phyloP scores from a whole-genome alignment of 331 rosid genomes.

The Pyrus hybrid region DNA sequence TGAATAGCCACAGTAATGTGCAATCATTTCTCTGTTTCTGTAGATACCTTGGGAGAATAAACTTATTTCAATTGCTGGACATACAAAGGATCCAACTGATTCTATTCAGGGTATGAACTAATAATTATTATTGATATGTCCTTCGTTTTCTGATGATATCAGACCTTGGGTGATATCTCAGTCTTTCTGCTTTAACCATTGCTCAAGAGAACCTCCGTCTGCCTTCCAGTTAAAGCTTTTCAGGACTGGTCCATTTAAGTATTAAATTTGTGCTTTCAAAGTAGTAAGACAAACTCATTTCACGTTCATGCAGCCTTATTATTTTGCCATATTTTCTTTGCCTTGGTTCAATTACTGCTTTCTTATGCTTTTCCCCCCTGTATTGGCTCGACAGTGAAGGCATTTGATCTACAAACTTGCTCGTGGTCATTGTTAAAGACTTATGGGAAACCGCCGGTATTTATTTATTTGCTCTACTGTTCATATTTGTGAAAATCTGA shows the following conservation, averaged over 20 bases:
- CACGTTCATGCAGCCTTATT: no score
- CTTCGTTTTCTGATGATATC: not conserved
- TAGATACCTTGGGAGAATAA: slow-evolving; percentile 84
- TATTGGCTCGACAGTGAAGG: slow-evolving; percentile 50
- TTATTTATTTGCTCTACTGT: slow-evolving; percentile 7
- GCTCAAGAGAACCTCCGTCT: not conserved
- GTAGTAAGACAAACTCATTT: not conserved
- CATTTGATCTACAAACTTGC: slow-evolving; percentile 58
- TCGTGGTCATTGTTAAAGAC: slow-evolving; percentile 78
- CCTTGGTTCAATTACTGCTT: not conserved
- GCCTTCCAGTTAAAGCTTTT: not conserved
- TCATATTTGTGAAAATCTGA: not conserved
- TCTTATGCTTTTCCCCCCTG: slow-evolving; percentile 7
- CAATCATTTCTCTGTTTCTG: slow-evolving; percentile 12
- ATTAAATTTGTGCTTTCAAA: not conserved
- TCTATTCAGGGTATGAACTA: slow-evolving; percentile 63
- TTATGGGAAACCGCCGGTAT: slow-evolving; percentile 85
- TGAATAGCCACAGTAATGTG: not conserved
- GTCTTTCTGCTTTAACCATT: not conserved
- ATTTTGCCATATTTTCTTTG: not conserved
- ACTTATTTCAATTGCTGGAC: slow-evolving; percentile 83
- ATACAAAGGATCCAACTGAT: slow-evolving; percentile 75
- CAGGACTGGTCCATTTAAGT: not conserved
- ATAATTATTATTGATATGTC: not conserved
- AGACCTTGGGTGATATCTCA: not conserved